Evolutionary conservation across 2,329 filamentous ascomycete species (phyloP).

Genomic region (Ophiostoma himal-ulmi): DNA sequence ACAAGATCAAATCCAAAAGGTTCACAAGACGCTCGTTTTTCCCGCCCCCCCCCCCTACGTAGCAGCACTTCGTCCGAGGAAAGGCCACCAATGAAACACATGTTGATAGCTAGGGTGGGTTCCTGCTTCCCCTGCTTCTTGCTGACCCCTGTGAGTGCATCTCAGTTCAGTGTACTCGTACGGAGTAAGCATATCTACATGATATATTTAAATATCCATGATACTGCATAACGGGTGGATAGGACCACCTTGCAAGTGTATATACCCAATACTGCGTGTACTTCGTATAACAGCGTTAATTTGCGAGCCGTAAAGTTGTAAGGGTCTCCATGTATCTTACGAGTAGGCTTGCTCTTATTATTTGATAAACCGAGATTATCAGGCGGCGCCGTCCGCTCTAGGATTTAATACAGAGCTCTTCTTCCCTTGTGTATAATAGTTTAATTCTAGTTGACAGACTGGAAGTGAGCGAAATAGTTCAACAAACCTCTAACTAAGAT

Average conservation of each 20-base stretch:
- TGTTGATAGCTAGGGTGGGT: constrained; percentile 11
- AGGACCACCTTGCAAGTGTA: not conserved
- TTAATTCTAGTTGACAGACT: not conserved
- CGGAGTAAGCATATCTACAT: not conserved
- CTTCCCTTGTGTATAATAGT: too few species aligned
- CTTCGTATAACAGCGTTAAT: not conserved
- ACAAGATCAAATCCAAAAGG: not conserved
- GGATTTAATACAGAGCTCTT: not conserved
- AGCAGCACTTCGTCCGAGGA: constrained; percentile 23
- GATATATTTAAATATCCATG: not conserved
- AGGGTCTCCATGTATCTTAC: too few species aligned
- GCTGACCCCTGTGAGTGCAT: not conserved
- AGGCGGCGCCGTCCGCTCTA: not conserved
- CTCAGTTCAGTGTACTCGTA: not conserved
- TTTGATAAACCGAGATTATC: not conserved
- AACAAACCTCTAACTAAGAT: not conserved
- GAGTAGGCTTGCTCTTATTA: too few species aligned
- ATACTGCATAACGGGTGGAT: not conserved
- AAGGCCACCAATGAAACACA: constrained; percentile 27
- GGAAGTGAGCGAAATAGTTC: not conserved
- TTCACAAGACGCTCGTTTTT: not conserved
- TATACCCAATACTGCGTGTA: not conserved
- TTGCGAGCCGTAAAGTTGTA: too few species aligned
- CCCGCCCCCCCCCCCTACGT: not conserved
- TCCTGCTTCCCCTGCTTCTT: not conserved